Conservation (phyloP, 1,284 basidiomycete genomes). For the Chiua sp. region DNA sequence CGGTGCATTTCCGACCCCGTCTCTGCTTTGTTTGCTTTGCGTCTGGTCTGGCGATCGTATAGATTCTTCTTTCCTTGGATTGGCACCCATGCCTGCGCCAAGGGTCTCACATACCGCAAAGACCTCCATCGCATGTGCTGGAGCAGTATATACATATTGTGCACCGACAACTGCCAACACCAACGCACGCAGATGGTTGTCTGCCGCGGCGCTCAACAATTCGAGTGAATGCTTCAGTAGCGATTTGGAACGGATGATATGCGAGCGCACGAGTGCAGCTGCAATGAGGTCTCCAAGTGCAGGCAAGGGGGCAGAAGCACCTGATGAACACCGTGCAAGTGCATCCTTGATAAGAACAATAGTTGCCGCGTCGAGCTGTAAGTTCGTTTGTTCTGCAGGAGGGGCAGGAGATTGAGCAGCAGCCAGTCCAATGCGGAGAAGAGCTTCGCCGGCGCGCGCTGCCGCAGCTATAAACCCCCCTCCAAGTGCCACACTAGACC, state of each 20-base stretch:
- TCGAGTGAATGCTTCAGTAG: slow-evolving; percentile 65
- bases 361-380: slow-evolving; percentile 24
- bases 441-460: slow-evolving; percentile 63
- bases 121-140: slow-evolving; percentile 67
- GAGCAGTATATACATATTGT: slow-evolving; percentile 72
- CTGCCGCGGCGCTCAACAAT: slow-evolving; percentile 58
- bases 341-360: slow-evolving; percentile 29
- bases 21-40: slow-evolving; percentile 16
- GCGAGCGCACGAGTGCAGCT: slow-evolving; percentile 27
- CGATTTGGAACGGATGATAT: slow-evolving; percentile 48
- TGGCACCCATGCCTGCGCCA: slow-evolving; percentile 67
- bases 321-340: slow-evolving; percentile 30
- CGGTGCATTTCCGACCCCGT: slow-evolving; percentile 60
- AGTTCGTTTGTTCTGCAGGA: slow-evolving; percentile 2
- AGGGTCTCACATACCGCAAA: slow-evolving; percentile 69
- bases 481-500: slow-evolving; percentile 10
- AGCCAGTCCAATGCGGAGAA: slow-evolving; percentile 58
- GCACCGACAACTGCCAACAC: slow-evolving; percentile 68
- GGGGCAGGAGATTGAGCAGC: slow-evolving; percentile 10
- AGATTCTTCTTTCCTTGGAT: slow-evolving; percentile 31
- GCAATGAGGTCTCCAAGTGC: slow-evolving; percentile 36
- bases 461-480: slow-evolving; percentile 61
- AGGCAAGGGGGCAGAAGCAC: slow-evolving; percentile 32
- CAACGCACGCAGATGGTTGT: slow-evolving; percentile 74
- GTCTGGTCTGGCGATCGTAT: slow-evolving; percentile 17